Evolutionary conservation across 805 yeast species (phyloP), one percentile per base, ranked within the genome.

Genomic region (Priceomyces melissophilus): DNA sequence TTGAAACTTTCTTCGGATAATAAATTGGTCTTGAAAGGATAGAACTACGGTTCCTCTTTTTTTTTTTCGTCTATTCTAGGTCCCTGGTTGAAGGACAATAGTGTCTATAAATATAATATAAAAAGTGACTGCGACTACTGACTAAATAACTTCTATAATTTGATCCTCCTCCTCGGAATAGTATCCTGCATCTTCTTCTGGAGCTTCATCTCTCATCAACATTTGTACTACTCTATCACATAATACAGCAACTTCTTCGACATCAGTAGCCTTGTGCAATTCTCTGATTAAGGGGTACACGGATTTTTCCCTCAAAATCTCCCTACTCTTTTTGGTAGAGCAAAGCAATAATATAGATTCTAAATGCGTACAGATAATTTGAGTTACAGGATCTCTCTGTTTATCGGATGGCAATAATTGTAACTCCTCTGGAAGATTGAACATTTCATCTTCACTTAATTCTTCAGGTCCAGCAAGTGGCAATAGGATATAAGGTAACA

Each of bases 241-340:
- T 33, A 85, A 64, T 33, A 85, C 95, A 33, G 70, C 70, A 15
- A 87, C 73, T 13, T 60, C 59, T 7, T 57, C 61, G 20, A 46
- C 51, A n/a, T 65, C 64, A n/a, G 54, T 46, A 2, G 57, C 78
- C 54, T 84, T 82, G 55, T 90, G 96, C 39, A 91, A 69, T 65
- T 89, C 97, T 57, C 96, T 82, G 30, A 93, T 72, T 42, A 93
- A 60, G 13, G 96, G 85, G 57, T 93, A 93, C 1, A 87, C 95
- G 2, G 91, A 76, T 56, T 84, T 86, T n/a, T 69, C 73, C 60
- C 98, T 80, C 53, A 93, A 65, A 48, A 72, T 71, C 39, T 85
- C 95, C 67, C 99, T 80, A 36, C 83, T 82, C 7, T 66, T 67
- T 45, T 74, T 75, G 0, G 95, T 82, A 2, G 96, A 81, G 60